These are phyloP conservation scores for Aspergillus viridinutans DNA, from an alignment of 2,329 filamentous ascomycete species.

Conservation along the genomic window DNA sequence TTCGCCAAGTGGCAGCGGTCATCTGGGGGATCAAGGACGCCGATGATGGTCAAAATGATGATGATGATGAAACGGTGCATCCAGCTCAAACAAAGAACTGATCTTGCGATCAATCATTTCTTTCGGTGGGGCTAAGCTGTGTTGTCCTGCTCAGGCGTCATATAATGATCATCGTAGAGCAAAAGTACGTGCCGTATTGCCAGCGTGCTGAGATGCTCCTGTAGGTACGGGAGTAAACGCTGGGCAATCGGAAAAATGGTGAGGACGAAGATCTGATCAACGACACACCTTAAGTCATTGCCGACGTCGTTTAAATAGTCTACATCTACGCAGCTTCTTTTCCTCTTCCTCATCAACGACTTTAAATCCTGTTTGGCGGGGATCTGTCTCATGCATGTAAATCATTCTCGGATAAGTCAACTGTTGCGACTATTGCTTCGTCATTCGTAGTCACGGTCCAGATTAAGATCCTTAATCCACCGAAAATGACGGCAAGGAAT, in stretches of 20 bases:
- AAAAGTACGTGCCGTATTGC: background rate
- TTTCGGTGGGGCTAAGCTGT: background rate
- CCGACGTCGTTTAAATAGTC: background rate
- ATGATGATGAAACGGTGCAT: background rate
- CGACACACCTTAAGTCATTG: background rate
- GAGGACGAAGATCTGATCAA: background rate
- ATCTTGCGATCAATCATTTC: background rate
- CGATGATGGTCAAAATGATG: background rate
- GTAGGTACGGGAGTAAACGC: background rate
- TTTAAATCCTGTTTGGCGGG: background rate
- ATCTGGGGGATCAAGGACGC: background rate
- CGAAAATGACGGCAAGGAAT: background rate
- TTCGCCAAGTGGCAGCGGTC: background rate
- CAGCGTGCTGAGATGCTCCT: background rate
- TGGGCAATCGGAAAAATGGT: background rate
- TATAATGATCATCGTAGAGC: background rate
- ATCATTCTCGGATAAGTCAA: background rate
- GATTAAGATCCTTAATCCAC: background rate
- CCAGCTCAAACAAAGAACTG: background rate
- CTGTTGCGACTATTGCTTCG: background rate
- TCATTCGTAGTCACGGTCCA: background rate
- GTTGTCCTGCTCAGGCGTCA: background rate
- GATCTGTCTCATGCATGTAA: background rate
- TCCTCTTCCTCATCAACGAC: background rate
- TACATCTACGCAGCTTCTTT: background rate